A percentile compares a stretch with the other conserved stretches of the same genome.
phyloP scores from a whole-genome alignment of 2,329 filamentous ascomycete species.

The Diaporthe sp. region DNA sequence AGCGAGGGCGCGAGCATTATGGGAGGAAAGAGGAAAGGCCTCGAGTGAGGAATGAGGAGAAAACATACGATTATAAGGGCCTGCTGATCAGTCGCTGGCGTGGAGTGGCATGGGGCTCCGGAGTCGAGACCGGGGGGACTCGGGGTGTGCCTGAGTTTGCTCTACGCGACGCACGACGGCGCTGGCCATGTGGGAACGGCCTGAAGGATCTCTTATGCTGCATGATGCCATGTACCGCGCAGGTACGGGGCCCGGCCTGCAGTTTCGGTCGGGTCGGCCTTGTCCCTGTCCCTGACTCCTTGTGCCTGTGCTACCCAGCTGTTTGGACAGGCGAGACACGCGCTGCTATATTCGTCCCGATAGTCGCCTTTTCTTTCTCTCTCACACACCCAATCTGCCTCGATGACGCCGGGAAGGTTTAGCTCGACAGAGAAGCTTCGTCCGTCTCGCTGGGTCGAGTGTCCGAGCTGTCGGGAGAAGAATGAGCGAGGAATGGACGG shows the following conservation, averaged over 20 bases:
- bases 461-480: slow-evolving; percentile 27
- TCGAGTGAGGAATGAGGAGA: slow-evolving; percentile 35
- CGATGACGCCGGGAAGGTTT: background rate
- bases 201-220: slow-evolving; percentile 19
- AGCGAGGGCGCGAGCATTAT: slow-evolving; percentile 23
- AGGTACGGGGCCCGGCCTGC: slow-evolving; percentile 25
- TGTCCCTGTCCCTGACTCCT: background rate
- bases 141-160: slow-evolving; percentile 30
- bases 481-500: slow-evolving; percentile 3
- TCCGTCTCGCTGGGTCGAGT: background rate
- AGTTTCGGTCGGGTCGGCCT: slow-evolving; percentile 22
- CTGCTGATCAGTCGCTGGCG: slow-evolving; percentile 38
- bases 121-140: slow-evolving; percentile 30
- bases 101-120: slow-evolving; percentile 37
- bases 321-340: slow-evolving; percentile 2
- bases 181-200: slow-evolving; percentile 33
- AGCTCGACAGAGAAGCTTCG: slow-evolving; percentile 20
- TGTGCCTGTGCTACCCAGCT: slow-evolving; percentile 5
- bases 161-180: slow-evolving; percentile 16
- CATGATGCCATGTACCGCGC: slow-evolving; percentile 31
- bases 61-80: slow-evolving; percentile 42
- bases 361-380: background rate
- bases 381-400: background rate
- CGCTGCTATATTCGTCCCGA: slow-evolving; percentile 29
- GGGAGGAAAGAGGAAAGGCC: slow-evolving; percentile 30